These are phyloP conservation scores for Aspergillus japonicus DNA, from an alignment of 2,329 filamentous ascomycete species.

Conservation along the genomic window DNA sequence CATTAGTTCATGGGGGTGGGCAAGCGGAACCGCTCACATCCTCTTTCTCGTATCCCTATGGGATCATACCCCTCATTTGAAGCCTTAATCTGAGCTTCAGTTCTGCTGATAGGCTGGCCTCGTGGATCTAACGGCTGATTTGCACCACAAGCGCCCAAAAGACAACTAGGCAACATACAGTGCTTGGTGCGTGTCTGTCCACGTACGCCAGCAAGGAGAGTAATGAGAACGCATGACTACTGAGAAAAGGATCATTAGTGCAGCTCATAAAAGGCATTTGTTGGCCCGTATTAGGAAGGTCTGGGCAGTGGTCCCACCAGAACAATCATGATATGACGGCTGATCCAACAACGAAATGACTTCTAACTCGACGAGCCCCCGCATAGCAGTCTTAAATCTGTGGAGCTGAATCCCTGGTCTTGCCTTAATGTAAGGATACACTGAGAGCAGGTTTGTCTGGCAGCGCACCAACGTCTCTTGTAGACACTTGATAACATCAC, in stretches of 20 bases:
- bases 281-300: background rate
- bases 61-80: background rate
- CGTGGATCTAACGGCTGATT: constrained; percentile 4
- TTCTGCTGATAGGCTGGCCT: constrained; percentile 1
- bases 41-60: background rate
- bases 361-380: background rate
- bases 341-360: background rate
- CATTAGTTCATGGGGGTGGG: background rate
- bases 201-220: background rate
- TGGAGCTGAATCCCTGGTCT: background rate
- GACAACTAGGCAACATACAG: background rate
- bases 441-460: background rate
- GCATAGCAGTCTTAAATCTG: background rate
- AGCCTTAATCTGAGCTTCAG: background rate
- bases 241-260: background rate
- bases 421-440: background rate
- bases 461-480: background rate
- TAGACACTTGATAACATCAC: background rate
- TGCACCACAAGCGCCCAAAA: background rate
- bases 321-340: background rate
- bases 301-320: constrained; percentile 1
- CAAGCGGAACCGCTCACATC: background rate
- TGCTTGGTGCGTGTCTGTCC: background rate
- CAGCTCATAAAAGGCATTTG: background rate
- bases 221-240: background rate